Evolutionary conservation across 345 rosid genomes (phyloP), one percentile per base, ranked within the genome.

Genomic region (Pugionium dolabratum): DNA sequence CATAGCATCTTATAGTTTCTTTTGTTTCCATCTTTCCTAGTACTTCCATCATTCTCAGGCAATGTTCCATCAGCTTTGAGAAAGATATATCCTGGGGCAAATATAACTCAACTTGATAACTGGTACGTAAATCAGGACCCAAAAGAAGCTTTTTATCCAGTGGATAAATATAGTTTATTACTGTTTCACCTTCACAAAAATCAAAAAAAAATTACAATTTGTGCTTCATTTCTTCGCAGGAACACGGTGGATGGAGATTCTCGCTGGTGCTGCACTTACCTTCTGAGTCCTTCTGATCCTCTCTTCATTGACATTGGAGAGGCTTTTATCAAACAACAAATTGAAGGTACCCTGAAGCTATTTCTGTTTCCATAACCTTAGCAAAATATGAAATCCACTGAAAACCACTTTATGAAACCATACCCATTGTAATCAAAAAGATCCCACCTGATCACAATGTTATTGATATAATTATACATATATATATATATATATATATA

Each of bases 251-350:
- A 87, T 76, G 80, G 85, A 67, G 78, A 87, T 79, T 67, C 86
- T 57, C 91, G 75, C 57, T 93, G 98, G 98, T 93, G 98, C 69
- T 93, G 98, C 70, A 93, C 98, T 33, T 93, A 82, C 82, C 98
- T 93, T 70, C 87, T 93, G 44, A 73, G 81, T 76, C 98, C 98
- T 64, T 80, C 88, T 51, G 97, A 93, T 74, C 86, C 97, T 51
- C 75, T 93, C 71, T 93, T 93, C 77, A 65, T 86, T 74, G 84
- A 87, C 67, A 85, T 93, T 62, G 97, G 97, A 52, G 82, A 86
- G 82, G 94, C 90, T 61, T 93, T 93, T 79, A 83, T 93, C 33
- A 79, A 61, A 78, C 82, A 81, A 69, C 98, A 93, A 79, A 67
- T 70, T 62, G 67, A 80, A 84, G 98, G 98, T 93, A 32, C 54